Base-by-base conservation (phyloP, 2,329 filamentous ascomycete genomes). In the Anthostomella pinea region DNA sequence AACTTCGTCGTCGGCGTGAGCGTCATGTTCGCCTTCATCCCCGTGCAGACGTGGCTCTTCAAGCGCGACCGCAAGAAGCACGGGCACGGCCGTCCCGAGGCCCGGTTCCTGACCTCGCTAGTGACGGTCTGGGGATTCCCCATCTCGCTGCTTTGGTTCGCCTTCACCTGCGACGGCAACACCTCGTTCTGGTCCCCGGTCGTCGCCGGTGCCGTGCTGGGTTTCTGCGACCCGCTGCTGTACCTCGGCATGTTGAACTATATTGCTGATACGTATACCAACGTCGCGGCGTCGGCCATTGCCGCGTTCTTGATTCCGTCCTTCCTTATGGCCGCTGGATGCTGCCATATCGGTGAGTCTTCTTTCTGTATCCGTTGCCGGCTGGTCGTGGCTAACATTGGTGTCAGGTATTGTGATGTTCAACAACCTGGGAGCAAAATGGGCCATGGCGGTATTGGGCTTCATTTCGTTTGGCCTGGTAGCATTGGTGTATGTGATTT, bases 231-330 rank as follows among this genome's bases (percentile, higher is more conserved):
- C 41, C 64, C 65, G 7, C 42, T 68, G n/a, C 53, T 68, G 4
- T 68, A 63, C 62, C 52, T 67, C n/a, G 49, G 53, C 31, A 68
- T 67, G 64, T 46, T 68, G 28, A 68, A 64, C 34, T 68, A 68
- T 43, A 63, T 67, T 30, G 62, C 63, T 19, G 63, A 68, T 46
- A 55, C 62, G 4, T 68, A 68, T 33, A 62, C 63, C 19, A 65
- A 64, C 42, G 58, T 67, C 7, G 65, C 64, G 11, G 65, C 52
- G 4, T 63, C 58, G 14, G 64, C 64, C 6, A 63, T 68, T 25
- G 64, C 65, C 2, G 64, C 65, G 2, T 68, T 68, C 52, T 48
- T 67, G 30, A 67, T 68, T 35, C 65, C 65, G 1, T 63, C 59
- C n/a, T 67, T 67, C 33, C 32, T 65, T 15, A 58, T 68, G 30